Evolutionary conservation across 805 yeast genomes (phyloP).

Genomic region (Saccharomycopsis fibuligera): DNA sequence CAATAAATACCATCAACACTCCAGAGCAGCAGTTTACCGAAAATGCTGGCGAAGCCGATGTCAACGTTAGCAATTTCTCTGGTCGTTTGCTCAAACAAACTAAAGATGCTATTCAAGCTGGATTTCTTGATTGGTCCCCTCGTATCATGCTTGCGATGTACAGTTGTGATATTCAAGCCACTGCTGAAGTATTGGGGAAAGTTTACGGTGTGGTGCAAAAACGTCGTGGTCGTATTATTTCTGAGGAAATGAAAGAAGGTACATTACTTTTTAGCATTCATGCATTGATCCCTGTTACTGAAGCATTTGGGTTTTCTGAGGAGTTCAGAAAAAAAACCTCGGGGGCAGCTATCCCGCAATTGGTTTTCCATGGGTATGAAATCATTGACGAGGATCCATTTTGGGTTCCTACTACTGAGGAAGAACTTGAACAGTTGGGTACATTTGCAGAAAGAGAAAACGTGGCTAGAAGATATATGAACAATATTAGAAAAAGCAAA

Average conservation of each 20-base stretch:
- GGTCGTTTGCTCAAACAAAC: constrained; percentile 73
- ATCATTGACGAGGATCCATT: constrained; percentile 88
- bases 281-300: constrained; percentile 86
- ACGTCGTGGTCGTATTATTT: constrained; percentile 74
- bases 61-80: constrained; percentile 38
- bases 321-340: constrained; percentile 89
- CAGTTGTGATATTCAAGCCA: constrained; percentile 89
- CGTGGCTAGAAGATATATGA: constrained; percentile 82
- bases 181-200: constrained; percentile 90
- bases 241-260: constrained; percentile 97
- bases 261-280: constrained; percentile 89
- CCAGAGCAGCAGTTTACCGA: constrained; percentile 14
- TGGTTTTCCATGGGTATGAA: constrained; percentile 85
- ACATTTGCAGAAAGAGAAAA: constrained; percentile 90
- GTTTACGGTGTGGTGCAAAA: constrained; percentile 92
- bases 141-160: constrained; percentile 89
- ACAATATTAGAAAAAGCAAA: constrained; percentile 72
- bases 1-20: constrained; percentile 26
- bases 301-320: constrained; percentile 94
- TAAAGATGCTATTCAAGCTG: constrained; percentile 64
- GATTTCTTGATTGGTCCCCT: constrained; percentile 78
- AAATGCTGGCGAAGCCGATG: constrained; percentile 27
- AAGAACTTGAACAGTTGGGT: constrained; percentile 89
- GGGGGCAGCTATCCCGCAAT: constrained; percentile 96
- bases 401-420: constrained; percentile 98